phyloP scores from a whole-genome alignment of 495 filamentous ascomycete species.

The Podospora comata region DNA sequence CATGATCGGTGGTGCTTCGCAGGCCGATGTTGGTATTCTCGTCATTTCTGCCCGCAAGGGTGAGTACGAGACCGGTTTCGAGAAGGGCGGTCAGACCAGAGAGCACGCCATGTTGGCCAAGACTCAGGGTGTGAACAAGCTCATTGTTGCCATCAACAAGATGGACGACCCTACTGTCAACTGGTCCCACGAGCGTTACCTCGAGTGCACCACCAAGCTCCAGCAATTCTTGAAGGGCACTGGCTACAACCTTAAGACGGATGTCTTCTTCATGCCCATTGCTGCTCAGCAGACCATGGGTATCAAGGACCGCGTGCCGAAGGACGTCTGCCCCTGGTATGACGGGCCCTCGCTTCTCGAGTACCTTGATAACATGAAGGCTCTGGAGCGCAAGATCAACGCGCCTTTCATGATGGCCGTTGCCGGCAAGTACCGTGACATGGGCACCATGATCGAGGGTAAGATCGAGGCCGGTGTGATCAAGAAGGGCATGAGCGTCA shows the following conservation, averaged over 20 bases:
- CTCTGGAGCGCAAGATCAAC: slow-evolving; percentile 91
- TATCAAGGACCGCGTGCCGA: slow-evolving; percentile 83
- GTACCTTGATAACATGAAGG: slow-evolving; percentile 84
- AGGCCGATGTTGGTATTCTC: slow-evolving; percentile 92
- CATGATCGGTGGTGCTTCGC: slow-evolving; percentile 93
- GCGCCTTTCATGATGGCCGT: slow-evolving; percentile 99
- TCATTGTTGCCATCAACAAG: slow-evolving; percentile 93
- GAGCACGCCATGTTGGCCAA: slow-evolving; percentile 97
- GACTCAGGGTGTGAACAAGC: slow-evolving; percentile 95
- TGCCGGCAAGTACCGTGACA: slow-evolving; percentile 89
- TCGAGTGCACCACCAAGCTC: slow-evolving; percentile 89
- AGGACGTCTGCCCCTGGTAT: slow-evolving; percentile 76
- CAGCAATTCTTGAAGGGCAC: slow-evolving; percentile 81
- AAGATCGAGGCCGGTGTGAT: slow-evolving; percentile 90
- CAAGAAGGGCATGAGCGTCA: slow-evolving; percentile 75
- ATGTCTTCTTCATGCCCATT: slow-evolving; percentile 94
- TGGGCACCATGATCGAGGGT: slow-evolving; percentile 97
- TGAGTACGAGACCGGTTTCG: slow-evolving; percentile 99
- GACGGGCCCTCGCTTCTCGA: slow-evolving; percentile 91
- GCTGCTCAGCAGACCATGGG: slow-evolving; percentile 80
- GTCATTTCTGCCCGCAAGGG: slow-evolving; percentile 97
- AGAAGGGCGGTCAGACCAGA: slow-evolving; percentile 95
- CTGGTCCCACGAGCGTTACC: slow-evolving; percentile 88
- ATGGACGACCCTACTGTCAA: slow-evolving; percentile 97
- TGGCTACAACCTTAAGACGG: slow-evolving; percentile 87